Conservation (phyloP, 2,329 filamentous ascomycete genomes). For the Alternaria sp. region DNA sequence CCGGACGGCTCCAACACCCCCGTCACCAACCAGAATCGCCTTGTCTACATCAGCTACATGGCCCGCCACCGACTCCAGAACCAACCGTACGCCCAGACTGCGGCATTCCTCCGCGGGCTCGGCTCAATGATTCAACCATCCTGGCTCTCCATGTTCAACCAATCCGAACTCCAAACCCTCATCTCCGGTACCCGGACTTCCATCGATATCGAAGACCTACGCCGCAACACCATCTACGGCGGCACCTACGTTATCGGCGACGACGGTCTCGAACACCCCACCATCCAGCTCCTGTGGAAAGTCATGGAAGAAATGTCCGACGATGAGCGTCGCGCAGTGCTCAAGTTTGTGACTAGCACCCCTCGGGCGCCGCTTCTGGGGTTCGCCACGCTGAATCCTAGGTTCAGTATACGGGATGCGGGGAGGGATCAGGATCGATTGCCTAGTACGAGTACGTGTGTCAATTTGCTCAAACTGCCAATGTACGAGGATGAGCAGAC, state of each 20-base stretch:
- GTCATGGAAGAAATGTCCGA: constrained; percentile 82
- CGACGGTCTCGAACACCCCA: constrained; percentile 84
- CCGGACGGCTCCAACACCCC: constrained; percentile 76
- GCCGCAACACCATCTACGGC: constrained; percentile 83
- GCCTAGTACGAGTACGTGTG: constrained; percentile 94
- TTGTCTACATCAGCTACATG: constrained; percentile 93
- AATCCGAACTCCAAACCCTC: constrained; percentile 89
- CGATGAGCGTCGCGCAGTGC: constrained; percentile 79
- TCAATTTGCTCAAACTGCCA: constrained; percentile 92
- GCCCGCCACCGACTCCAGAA: constrained; percentile 84
- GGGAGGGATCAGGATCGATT: constrained; percentile 78
- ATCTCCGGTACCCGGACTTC: constrained; percentile 86
- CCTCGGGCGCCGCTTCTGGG: constrained; percentile 88
- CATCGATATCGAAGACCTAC: constrained; percentile 87
- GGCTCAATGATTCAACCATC: constrained; percentile 86
- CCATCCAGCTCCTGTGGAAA: constrained; percentile 87
- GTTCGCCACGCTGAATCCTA: constrained; percentile 83
- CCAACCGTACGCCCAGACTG: constrained; percentile 82
- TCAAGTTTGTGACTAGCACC: constrained; percentile 96
- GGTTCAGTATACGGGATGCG: constrained; percentile 88
- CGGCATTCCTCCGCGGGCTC: constrained; percentile 86
- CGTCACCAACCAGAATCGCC: constrained; percentile 90
- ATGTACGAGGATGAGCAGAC: constrained; percentile 73
- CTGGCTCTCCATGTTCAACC: constrained; percentile 99
- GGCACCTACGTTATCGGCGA: constrained; percentile 91